These are phyloP conservation scores for Clavispora carvajalis DNA, from an alignment of 805 yeast species.

Conservation along the genomic window DNA sequence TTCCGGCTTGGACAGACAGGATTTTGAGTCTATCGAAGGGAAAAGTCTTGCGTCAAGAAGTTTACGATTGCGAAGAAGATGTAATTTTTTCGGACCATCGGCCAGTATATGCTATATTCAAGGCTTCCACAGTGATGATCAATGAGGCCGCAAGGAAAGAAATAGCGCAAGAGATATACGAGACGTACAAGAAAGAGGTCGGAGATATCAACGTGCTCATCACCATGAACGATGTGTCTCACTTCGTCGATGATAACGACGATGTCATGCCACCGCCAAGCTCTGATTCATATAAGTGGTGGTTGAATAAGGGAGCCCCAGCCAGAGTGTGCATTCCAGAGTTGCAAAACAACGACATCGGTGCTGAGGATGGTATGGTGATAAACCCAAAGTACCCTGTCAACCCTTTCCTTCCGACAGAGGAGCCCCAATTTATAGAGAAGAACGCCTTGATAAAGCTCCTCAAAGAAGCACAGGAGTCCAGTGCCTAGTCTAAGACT, in stretches of 20 bases:
- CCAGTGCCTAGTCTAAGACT: background rate
- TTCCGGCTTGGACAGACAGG: constrained; percentile 98
- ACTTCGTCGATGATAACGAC: constrained; percentile 23
- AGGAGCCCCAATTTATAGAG: constrained; percentile 48
- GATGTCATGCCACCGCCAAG: constrained; percentile 81
- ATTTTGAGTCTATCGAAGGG: constrained; percentile 59
- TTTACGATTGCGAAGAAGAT: constrained; percentile 54
- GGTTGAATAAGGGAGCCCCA: constrained; percentile 75
- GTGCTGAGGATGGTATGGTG: constrained; percentile 21
- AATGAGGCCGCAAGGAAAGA: constrained; percentile 55
- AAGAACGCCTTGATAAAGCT: background rate
- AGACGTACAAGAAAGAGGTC: constrained; percentile 43
- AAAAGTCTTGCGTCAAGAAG: constrained; percentile 49
- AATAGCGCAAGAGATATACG: constrained; percentile 55
- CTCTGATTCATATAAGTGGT: constrained; percentile 80
- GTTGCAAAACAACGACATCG: constrained; percentile 24
- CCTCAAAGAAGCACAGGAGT: background rate
- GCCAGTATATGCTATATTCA: constrained; percentile 76
- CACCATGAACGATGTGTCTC: constrained; percentile 21
- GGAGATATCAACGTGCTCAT: constrained; percentile 39
- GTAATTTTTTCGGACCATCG: constrained; percentile 81
- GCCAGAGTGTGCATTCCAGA: constrained; percentile 61
- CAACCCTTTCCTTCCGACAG: constrained; percentile 65
- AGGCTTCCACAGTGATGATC: constrained; percentile 57
- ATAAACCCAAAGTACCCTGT: constrained; percentile 65